phyloP scores from a whole-genome alignment of 2,329 filamentous ascomycete species.

The Fusarium xylarioides region DNA sequence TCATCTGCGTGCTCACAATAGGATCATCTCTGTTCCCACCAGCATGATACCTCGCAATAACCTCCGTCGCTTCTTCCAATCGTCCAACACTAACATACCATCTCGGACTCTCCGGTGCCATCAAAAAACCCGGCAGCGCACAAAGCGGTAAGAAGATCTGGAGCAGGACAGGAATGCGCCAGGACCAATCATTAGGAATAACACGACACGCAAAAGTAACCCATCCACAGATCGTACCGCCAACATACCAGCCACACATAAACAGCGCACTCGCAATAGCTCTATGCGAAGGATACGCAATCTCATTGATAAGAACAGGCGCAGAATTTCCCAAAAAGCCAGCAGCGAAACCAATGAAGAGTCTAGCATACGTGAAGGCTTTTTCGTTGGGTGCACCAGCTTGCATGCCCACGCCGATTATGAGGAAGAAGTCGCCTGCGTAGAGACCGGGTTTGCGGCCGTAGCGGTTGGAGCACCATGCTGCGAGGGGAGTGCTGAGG shows the following conservation, averaged over 20 bases:
- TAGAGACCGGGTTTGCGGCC: background rate
- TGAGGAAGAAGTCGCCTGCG: background rate
- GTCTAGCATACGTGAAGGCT: background rate
- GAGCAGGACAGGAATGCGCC: background rate
- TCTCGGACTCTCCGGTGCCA: background rate
- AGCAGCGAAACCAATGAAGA: background rate
- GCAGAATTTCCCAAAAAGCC: background rate
- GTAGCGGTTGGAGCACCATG: constrained; percentile 11
- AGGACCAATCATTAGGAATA: background rate
- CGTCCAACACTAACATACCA: constrained; percentile 3
- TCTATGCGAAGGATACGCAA: constrained; percentile 5
- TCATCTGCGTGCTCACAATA: background rate
- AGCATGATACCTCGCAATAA: background rate
- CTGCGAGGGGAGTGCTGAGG: constrained; percentile 26
- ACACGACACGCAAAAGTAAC: background rate
- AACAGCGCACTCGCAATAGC: constrained; percentile 2
- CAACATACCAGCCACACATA: background rate
- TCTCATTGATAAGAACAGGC: background rate
- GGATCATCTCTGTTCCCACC: background rate
- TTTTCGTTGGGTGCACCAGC: background rate
- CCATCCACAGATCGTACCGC: constrained; percentile 3
- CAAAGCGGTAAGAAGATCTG: background rate
- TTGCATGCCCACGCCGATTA: constrained; percentile 6
- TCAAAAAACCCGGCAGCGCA: background rate
- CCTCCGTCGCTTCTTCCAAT: background rate